Evolutionary conservation across 805 yeast species (phyloP), one percentile per base, ranked within the genome.

Genomic region (Wickerhamiella kurtzmanii): DNA sequence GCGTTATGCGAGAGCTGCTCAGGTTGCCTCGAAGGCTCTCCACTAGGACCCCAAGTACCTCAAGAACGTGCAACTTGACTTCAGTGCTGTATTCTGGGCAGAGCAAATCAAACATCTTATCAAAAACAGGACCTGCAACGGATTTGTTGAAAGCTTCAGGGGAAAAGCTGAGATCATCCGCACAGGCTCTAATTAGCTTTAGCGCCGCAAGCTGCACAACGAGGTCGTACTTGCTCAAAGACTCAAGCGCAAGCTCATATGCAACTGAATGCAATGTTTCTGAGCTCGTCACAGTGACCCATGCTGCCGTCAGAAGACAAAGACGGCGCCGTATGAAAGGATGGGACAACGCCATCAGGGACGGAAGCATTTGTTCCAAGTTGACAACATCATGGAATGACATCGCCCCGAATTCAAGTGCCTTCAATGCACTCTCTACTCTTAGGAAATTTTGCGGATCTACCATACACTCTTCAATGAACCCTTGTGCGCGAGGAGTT

Each of bases 121-220:
- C 55, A 9, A 82, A 71, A 37, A 74, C 72, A 1, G 68, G 69
- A 22, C 74, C 71, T 46, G 82, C 66, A 57, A 65, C 87, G 1
- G 89, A 85, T 51, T 73, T 64, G 6, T 38, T 18, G 56, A 92
- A 85, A 25, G 69, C 77, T 15, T 65, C 67, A 50, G 83, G 80
- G 36, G 77, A 71, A 61, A 89, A 88, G 50, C 83, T 88, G 84
- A 94, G 85, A 56, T 87, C 96, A 50, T 85, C 88, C 28, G 89
- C 69, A 43, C 83, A 70, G 22, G 75, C 71, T 49, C 78, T 72
- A 18, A 88, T 64, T 0, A 89, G 76, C 56, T 80, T 81, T 15
- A 81, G 70, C 0, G 92, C 79, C 0, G 94, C 76, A 19, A 92
- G 60, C 54, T 73, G 73, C 2, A 92, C 95, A n/a, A 89, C 95